A percentile compares a stretch with the other conserved stretches of the same genome.
Conservation (phyloP, 495 filamentous ascomycete genomes). For the Hypoxylon cercidicola region DNA sequence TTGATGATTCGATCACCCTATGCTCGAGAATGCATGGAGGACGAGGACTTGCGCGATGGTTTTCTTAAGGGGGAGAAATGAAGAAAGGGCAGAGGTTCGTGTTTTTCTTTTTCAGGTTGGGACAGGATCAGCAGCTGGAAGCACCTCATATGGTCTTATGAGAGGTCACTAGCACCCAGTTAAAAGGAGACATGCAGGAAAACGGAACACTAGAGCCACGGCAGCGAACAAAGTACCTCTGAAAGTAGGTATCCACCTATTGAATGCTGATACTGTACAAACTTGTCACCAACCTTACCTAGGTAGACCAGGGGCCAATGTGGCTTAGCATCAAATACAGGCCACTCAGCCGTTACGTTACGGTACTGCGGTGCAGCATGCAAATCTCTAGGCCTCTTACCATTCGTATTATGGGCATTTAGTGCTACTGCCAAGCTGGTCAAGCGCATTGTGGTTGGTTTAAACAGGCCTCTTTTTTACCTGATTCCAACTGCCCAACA, state of each 20-base stretch:
- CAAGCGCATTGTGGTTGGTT: slow-evolving; percentile 10
- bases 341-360: slow-evolving; percentile 36
- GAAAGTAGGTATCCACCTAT: slow-evolving; percentile 30
- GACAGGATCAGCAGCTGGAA: slow-evolving; percentile 42
- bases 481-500: slow-evolving; percentile 23
- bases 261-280: slow-evolving; percentile 5
- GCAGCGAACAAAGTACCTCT: slow-evolving; percentile 1
- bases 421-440: slow-evolving; percentile 20
- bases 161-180: slow-evolving; percentile 31
- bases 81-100: slow-evolving; percentile 43
- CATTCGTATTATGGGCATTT: slow-evolving; percentile 12
- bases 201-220: slow-evolving; percentile 1
- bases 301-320: slow-evolving; percentile 15
- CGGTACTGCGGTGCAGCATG: slow-evolving; percentile 8
- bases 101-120: slow-evolving; percentile 49
- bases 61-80: slow-evolving; percentile 39
- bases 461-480: slow-evolving; percentile 6
- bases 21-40: slow-evolving; percentile 35
- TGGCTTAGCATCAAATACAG: slow-evolving; percentile 33
- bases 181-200: slow-evolving; percentile 42
- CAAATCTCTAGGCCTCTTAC: not conserved
- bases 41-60: slow-evolving; percentile 35
- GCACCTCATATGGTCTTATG: slow-evolving; percentile 39
- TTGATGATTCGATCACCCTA: slow-evolving; percentile 43
- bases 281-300: not conserved